A percentile compares a stretch with the other conserved stretches of the same genome.
phyloP scores from a whole-genome alignment of 1,139 yeast genomes.

The Zhuliangozyma blackwelliae region DNA sequence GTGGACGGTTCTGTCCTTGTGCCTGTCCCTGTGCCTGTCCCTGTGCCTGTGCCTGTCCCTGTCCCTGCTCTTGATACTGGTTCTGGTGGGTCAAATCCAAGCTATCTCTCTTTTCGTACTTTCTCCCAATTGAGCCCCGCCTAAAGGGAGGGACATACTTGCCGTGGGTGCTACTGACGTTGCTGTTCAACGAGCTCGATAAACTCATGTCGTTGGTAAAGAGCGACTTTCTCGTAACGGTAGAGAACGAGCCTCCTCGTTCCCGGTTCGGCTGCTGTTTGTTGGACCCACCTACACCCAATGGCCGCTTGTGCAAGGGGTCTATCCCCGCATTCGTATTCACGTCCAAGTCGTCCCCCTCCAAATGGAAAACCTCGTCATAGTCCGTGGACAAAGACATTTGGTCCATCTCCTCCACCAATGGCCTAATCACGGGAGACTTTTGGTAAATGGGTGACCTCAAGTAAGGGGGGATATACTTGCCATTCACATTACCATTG shows the following conservation, averaged over 20 bases:
- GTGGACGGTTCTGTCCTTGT: neutral
- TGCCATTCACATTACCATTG: constrained; percentile 22
- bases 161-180: constrained; percentile 30
- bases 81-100: neutral
- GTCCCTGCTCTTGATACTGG: neutral
- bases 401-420: constrained; percentile 37
- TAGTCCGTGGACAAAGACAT: constrained; percentile 26
- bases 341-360: constrained; percentile 29
- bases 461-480: constrained; percentile 44
- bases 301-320: too few species aligned
- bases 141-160: constrained; percentile 72
- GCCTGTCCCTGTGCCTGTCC: neutral
- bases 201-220: constrained; percentile 7
- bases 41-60: too few species aligned
- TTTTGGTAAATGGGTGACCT: constrained; percentile 34
- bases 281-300: too few species aligned
- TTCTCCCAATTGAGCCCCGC: constrained; percentile 32
- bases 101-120: constrained; percentile 2
- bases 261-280: too few species aligned
- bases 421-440: constrained; percentile 34
- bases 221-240: constrained; percentile 6
- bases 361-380: constrained; percentile 45
- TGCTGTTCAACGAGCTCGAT: constrained; percentile 17
- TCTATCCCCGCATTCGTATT: too few species aligned
- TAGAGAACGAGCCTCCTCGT: neutral